Percentiles rank a stretch among this genome's conserved stretches.
These are phyloP conservation scores for Coniochaeta hoffmannii DNA, from an alignment of 2,329 filamentous ascomycete genomes.

Conservation along the genomic window DNA sequence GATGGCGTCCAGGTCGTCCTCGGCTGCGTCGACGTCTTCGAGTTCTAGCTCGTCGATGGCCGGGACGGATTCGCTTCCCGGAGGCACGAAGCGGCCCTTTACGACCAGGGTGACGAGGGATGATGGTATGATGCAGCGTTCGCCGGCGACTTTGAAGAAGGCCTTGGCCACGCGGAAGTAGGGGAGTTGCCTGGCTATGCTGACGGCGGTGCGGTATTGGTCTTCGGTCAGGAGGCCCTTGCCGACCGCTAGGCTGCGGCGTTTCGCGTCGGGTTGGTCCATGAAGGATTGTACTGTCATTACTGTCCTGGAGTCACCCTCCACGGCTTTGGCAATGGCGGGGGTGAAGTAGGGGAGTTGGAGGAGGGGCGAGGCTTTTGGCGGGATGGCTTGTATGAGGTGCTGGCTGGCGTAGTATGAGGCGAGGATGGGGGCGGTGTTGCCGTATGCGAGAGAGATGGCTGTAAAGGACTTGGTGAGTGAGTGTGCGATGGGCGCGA, in stretches of 20 bases:
- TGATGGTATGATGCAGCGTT: conserved; percentile 84
- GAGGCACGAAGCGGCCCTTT: conserved; percentile 89
- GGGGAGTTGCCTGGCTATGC: conserved; percentile 77
- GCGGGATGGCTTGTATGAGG: conserved; percentile 82
- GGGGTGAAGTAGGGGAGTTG: conserved; percentile 85
- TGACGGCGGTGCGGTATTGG: conserved; percentile 69
- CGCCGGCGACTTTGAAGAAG: conserved; percentile 97
- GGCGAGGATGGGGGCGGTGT: conserved; percentile 71
- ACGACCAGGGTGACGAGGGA: conserved; percentile 91
- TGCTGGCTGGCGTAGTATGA: conserved; percentile 79
- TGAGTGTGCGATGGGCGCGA: conserved; percentile 77
- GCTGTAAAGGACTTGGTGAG: conserved; percentile 82
- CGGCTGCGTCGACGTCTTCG: conserved; percentile 84
- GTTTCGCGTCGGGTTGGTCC: conserved; percentile 67
- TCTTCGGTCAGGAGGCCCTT: conserved; percentile 62
- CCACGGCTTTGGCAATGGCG: conserved; percentile 55
- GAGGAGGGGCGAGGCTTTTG: conserved; percentile 76
- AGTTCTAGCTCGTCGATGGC: conserved; percentile 71
- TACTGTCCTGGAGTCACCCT: conserved; percentile 69
- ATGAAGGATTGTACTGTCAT: conserved; percentile 82
- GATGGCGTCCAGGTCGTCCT: conserved; percentile 83
- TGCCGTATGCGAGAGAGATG: conserved; percentile 81
- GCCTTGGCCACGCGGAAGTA: conserved; percentile 79
- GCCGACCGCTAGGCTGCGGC: conserved; percentile 64
- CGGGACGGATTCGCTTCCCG: conserved; percentile 70